A percentile compares a stretch with the other conserved stretches of the same genome.
These are phyloP conservation scores for Omphalotus olearius DNA, from an alignment of 1,284 basidiomycete species.

Conservation along the genomic window DNA sequence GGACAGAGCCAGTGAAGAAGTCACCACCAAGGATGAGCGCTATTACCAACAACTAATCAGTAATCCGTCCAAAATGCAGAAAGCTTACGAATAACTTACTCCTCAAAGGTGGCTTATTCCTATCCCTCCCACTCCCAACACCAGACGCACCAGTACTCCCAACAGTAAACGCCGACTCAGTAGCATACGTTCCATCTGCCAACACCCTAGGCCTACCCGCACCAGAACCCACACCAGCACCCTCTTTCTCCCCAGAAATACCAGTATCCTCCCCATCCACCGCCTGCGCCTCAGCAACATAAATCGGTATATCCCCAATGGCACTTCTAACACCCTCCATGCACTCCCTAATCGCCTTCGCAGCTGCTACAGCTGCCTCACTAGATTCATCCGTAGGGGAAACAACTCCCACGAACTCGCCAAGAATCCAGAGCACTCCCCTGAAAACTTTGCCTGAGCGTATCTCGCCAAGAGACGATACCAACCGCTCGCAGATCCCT, in stretches of 20 bases:
- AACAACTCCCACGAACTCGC: conserved; percentile 81
- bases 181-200: conserved; percentile 97
- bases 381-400: conserved; percentile 31
- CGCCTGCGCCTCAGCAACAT: conserved; percentile 37
- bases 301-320: conserved; percentile 93
- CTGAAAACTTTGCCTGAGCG: conserved; percentile 98
- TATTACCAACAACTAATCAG: conserved; percentile 21
- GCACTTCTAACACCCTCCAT: conserved; percentile 86
- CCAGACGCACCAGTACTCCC: conserved; percentile 34
- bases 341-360: conserved; percentile 52
- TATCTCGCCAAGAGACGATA: conserved; percentile 83
- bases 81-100: conserved; percentile 35
- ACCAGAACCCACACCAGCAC: conserved; percentile 14
- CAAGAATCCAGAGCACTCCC: conserved; percentile 96
- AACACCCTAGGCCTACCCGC: conserved; percentile 62
- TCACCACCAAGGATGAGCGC: conserved; percentile 92
- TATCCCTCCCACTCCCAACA: conserved; percentile 66
- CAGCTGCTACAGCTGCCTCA: neutral
- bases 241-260: neutral
- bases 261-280: conserved; percentile 26
- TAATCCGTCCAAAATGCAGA: neutral
- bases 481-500: conserved; percentile 85
- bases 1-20: conserved; percentile 93
- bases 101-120: conserved; percentile 80
- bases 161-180: conserved; percentile 88